Evolutionary conservation across 1,139 yeast genomes (phyloP), one percentile per base, ranked within the genome.

Genomic region (Debaryomyces nepalensis): DNA sequence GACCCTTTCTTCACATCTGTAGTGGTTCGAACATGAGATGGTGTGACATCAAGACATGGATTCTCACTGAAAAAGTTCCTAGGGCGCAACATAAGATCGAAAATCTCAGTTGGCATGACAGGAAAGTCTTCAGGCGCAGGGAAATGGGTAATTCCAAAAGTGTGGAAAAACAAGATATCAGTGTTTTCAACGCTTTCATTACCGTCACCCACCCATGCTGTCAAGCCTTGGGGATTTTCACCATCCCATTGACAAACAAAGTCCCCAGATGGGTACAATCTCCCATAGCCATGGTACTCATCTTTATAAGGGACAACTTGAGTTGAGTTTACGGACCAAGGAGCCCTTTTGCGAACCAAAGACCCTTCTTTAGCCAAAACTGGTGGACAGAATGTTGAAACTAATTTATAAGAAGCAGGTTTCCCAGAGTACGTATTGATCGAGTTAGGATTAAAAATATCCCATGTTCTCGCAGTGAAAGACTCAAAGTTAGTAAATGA

Each of bases 121-220:
- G 95, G 93, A 83, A 85, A 87, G 66, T 86, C 95, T 70, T 86
- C 95, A 47, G 95, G 93, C 9, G 91, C 82, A 47, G 95, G 95
- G 79, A 85, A 83, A 60, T 86, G 95, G 33, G 93, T 83, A 51
- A 86, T 79, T 57, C 95, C 95, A 59, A 86, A 86, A 26, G 91
- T 85, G 64, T 85, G 93, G 81, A 82, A 87, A 55, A 82, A 67
- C 39, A 85, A 74, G 50, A 85, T 75, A 60, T 85, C 91, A 31
- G 86, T 81, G 66, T 85, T 77, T 54, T 82, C 87, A 57, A 85
- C 69, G 15, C 63, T 63, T 40, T 77, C 89, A 7, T 67, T 47
- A 44, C 88, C 89, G 53, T 83, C 84, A 42, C 85, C 88, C 48
- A 82, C 69, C 90, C 90, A 84, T 52, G 80, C 75, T 61, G 83